Evolutionary conservation across 2,329 filamentous ascomycete species (phyloP).

Genomic region (Endocalyx cinctus): DNA sequence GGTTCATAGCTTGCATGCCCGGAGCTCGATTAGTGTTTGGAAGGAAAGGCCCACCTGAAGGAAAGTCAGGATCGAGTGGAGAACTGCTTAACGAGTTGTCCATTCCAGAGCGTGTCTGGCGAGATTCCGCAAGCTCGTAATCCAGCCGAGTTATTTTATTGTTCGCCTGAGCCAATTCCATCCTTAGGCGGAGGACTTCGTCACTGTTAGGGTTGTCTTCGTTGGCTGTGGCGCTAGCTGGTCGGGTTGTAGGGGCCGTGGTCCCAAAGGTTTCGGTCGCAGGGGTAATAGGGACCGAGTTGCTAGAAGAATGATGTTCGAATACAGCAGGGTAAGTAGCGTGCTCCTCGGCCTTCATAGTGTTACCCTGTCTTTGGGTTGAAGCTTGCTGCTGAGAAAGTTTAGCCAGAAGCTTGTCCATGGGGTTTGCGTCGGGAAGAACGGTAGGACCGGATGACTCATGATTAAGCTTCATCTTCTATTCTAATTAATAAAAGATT

Average conservation of each 20-base stretch:
- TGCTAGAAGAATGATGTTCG: no score
- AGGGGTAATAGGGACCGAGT: conserved; percentile 59
- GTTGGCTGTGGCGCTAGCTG: conserved; percentile 46
- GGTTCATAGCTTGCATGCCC: conserved; percentile 16
- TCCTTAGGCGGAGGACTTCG: conserved; percentile 64
- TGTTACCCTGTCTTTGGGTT: background rate
- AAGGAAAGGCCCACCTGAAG: conserved; percentile 14
- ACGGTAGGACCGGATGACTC: conserved; percentile 28
- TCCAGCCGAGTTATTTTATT: conserved; percentile 67
- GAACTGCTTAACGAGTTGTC: conserved; percentile 38
- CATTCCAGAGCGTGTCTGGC: conserved; percentile 54
- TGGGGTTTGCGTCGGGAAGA: conserved; percentile 41
- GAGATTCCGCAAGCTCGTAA: conserved; percentile 63
- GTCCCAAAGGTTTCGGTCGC: conserved; percentile 50
- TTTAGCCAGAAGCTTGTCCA: conserved; percentile 71
- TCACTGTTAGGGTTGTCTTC: conserved; percentile 39
- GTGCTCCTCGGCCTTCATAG: no score
- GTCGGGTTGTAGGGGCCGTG: conserved; percentile 45
- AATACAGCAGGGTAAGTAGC: no score
- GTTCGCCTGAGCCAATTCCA: conserved; percentile 67
- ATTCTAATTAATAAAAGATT: conserved; percentile 20
- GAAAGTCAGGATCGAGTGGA: conserved; percentile 21
- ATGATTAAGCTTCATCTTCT: conserved; percentile 46
- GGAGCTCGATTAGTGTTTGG: conserved; percentile 27
- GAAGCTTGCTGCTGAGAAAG: conserved; percentile 65